Base-by-base conservation (phyloP, 2,329 filamentous ascomycete species). In the Microsporum audouinii region DNA sequence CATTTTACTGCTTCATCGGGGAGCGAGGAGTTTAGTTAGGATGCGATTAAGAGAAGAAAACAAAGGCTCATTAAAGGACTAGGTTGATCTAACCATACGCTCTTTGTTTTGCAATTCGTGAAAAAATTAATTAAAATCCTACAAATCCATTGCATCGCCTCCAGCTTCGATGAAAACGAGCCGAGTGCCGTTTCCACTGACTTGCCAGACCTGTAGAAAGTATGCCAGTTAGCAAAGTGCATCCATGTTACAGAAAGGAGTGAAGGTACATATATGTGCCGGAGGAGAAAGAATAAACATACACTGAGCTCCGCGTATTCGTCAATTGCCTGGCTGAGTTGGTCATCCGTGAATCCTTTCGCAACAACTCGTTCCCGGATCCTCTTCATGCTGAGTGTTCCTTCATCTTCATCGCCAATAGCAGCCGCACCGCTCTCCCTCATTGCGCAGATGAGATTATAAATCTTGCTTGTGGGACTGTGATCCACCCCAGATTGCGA, bases 341-440 rank as follows among this genome's bases (percentile, higher is more conserved):
- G 91, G 74, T 97, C 90, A 66, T 91, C 87, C 0, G 92, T 99
- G 75, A 96, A 99, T 2, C 94, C 94, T 82, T 96, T 96, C 59
- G 91, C 94, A 68, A 97, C 81, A 34, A 99, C 91, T 66, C 94
- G 80, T 75, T 96, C 91, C 72, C 91, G 84, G 63, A 99, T 89
- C 75, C 90, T 88, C 66, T 88, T 84, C 79, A 99, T 82, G 74
- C 87, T 94, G 68, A 99, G 77, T 75, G 96, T 91, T 23, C 88
- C 79, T 33, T 82, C 80, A 59, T 79, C 78, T 38, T 89, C 90
- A 55, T 90, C 85, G 47, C 88, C 86, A 67, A 92, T 91, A 61
- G 84, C 84, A 53, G 84, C 85, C 60, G 91, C 90, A 61, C 92
- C 91, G 59, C 85, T 87, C 69, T 95, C 91, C 53, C 89, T 87